Evolutionary conservation across 2,329 filamentous ascomycete genomes (phyloP), one percentile per base, ranked within the genome.

Genomic region (Scopulariopsis brevicaulis): DNA sequence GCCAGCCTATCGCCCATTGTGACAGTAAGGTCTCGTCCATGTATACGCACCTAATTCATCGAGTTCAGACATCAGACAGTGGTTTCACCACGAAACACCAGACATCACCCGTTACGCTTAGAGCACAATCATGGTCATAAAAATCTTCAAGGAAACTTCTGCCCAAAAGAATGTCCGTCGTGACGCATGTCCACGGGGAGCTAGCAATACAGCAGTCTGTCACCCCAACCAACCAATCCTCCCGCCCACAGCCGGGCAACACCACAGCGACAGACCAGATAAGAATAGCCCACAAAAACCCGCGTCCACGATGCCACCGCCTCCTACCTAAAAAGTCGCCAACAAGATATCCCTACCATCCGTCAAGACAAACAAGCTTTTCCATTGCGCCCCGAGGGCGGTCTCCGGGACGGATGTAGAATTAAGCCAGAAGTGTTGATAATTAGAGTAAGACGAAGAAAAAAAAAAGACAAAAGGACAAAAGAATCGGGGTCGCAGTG

Each of bases 401-500:
- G 59, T 57, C 43, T 48, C 54, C 48, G 48, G 48, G 55, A 51
- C 25, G 53, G 52, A 40, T 37, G 40, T 56, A 43, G 51, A 60
- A 53, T 57, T 57, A 55, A 51, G 46, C 46, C 20, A 11, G 46
- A 22, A 50, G 46, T 50, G 46, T 24, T 50, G 46, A 50, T 50
- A 50, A 50, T 50, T 50, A 50, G 22, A 50, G 6, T 24, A 50
- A 40, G 37, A 18, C 4, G 20, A 50, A n/a, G 12, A 24, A 50
- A 7, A 40, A 57, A 48, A 56, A 57, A 58, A n/a, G 73, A 72
- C 71, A 73, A 71, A 71, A 67, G 65, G 65, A 67, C 68, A 69
- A 69, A 71, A 66, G 73, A 64, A 69, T n/a, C 12, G 28, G 18
- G 40, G 40, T 46, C 15, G 40, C 40, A 32, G 25, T 34, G 67